Percentiles rank a stretch among this genome's conserved stretches.
Conservation (phyloP, 2,329 filamentous ascomycete species). For the Ceratocystis cubensis region DNA sequence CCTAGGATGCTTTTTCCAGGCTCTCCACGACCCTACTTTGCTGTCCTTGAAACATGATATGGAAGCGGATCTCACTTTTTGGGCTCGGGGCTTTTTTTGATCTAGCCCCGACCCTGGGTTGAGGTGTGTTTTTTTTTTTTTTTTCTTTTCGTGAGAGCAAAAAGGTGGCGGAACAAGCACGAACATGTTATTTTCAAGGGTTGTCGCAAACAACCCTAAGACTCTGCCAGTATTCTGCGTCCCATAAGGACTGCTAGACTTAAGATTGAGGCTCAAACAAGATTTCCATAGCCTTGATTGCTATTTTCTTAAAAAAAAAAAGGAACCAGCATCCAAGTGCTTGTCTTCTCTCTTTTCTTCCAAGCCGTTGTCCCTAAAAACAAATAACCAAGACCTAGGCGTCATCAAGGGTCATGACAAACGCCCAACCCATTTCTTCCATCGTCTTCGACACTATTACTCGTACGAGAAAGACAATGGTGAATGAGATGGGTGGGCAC, state of each 20-base stretch:
- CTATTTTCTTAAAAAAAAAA: background rate
- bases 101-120: background rate
- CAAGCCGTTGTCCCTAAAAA: too few species aligned
- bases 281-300: background rate
- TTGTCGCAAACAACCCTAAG: background rate
- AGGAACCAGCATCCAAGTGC: too few species aligned
- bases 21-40: background rate
- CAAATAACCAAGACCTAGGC: too few species aligned
- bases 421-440: background rate
- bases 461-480: background rate
- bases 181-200: background rate
- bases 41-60: background rate
- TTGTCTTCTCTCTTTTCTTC: too few species aligned
- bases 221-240: background rate
- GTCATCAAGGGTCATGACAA: background rate
- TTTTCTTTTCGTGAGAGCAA: background rate
- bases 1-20: background rate
- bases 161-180: background rate
- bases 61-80: background rate
- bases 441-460: slow-evolving; percentile 6
- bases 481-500: background rate
- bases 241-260: background rate
- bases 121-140: background rate
- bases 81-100: background rate
- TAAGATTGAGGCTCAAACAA: background rate